Percentiles rank a stretch among this genome's conserved stretches.
Conservation (phyloP, 2,329 filamentous ascomycete genomes). For the Thelonectria olida region DNA sequence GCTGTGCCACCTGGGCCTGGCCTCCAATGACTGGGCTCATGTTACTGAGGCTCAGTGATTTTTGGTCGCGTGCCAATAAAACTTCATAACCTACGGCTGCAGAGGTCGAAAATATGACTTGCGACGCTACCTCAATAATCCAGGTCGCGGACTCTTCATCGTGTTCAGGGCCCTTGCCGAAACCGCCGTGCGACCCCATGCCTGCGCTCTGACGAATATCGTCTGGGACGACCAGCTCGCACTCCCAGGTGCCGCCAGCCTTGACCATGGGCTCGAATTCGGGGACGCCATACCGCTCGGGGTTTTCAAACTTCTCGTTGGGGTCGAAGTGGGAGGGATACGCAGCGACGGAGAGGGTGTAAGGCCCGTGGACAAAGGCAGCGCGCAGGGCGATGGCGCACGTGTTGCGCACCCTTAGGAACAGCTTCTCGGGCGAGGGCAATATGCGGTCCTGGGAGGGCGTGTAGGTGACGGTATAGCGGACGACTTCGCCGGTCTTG, state of each 20-base stretch:
- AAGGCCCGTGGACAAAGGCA: slow-evolving; percentile 95
- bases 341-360: slow-evolving; percentile 86
- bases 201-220: slow-evolving; percentile 74
- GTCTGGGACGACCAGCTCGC: slow-evolving; percentile 82
- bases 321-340: slow-evolving; percentile 87
- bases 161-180: slow-evolving; percentile 55
- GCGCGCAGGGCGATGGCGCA: slow-evolving; percentile 90
- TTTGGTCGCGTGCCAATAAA: slow-evolving; percentile 84
- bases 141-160: slow-evolving; percentile 74
- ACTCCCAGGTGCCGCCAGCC: slow-evolving; percentile 87
- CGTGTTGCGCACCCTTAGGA: slow-evolving; percentile 91
- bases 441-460: slow-evolving; percentile 89
- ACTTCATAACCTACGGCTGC: slow-evolving; percentile 91
- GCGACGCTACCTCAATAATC: slow-evolving; percentile 91
- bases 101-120: slow-evolving; percentile 91
- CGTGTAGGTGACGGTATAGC: slow-evolving; percentile 92
- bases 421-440: slow-evolving; percentile 81
- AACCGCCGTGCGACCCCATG: slow-evolving; percentile 54
- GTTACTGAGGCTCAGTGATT: slow-evolving; percentile 75
- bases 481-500: slow-evolving; percentile 92
- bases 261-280: slow-evolving; percentile 98
- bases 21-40: slow-evolving; percentile 56
- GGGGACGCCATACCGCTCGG: slow-evolving; percentile 78
- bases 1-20: slow-evolving; percentile 62
- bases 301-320: slow-evolving; percentile 77